Percentiles rank a stretch among this genome's conserved stretches.
Conservation (phyloP, 2,329 filamentous ascomycete species). For the Fusarium oxysporum region DNA sequence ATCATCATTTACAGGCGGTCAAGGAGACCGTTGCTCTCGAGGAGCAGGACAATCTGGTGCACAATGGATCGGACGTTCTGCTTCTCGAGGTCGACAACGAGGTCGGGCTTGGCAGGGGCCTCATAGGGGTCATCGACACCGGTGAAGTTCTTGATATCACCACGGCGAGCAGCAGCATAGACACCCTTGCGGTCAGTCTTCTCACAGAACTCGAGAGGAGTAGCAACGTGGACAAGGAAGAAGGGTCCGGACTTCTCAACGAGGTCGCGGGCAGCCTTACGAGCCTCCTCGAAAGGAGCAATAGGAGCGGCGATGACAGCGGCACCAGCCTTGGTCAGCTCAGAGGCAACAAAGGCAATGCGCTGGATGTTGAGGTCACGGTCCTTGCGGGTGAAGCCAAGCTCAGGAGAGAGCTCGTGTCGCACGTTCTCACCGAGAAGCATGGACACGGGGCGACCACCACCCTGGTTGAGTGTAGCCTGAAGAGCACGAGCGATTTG, state of each 20-base stretch:
- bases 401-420: constrained; percentile 90
- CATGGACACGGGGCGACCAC: constrained; percentile 92
- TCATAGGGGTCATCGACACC: constrained; percentile 99
- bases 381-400: constrained; percentile 94
- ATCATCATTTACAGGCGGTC: constrained; percentile 68
- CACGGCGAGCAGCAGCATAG: constrained; percentile 84
- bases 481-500: constrained; percentile 95
- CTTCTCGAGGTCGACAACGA: constrained; percentile 87
- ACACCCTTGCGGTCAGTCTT: constrained; percentile 94
- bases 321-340: constrained; percentile 91
- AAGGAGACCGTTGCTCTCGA: constrained; percentile 90
- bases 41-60: constrained; percentile 93
- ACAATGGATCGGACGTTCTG: constrained; percentile 92
- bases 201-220: constrained; percentile 91
- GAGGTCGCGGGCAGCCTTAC: constrained; percentile 82
- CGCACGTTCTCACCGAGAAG: constrained; percentile 96
- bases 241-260: constrained; percentile 91
- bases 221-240: constrained; percentile 95
- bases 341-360: constrained; percentile 95
- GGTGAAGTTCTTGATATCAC: constrained; percentile 98
- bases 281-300: constrained; percentile 86
- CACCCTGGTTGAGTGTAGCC: constrained; percentile 97
- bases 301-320: constrained; percentile 98
- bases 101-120: constrained; percentile 80
- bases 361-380: constrained; percentile 94